Percentiles rank a stretch among this genome's conserved stretches.
These are phyloP conservation scores for Tolypocladium nubicola DNA, from an alignment of 2,329 filamentous ascomycete genomes.

Conservation along the genomic window DNA sequence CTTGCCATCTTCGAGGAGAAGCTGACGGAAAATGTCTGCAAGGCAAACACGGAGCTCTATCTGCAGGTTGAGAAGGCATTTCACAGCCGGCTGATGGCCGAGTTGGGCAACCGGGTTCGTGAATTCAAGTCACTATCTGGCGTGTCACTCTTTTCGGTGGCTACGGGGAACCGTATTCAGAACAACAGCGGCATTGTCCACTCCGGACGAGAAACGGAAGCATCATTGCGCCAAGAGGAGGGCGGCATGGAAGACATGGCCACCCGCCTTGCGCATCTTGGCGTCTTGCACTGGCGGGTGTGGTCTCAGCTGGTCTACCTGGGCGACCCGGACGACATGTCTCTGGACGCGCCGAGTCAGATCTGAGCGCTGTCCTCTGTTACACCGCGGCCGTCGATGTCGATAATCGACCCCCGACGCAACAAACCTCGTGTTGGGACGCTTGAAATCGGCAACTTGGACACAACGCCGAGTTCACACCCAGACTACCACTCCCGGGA, in stretches of 20 bases:
- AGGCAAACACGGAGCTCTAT: slow-evolving; percentile 32
- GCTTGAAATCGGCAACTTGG: no score
- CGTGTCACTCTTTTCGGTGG: slow-evolving; percentile 42
- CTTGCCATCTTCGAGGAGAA: slow-evolving; percentile 39
- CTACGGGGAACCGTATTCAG: slow-evolving; percentile 39
- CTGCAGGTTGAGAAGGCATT: slow-evolving; percentile 38
- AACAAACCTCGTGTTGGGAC: not conserved
- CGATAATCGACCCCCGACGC: not conserved
- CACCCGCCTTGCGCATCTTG: slow-evolving; percentile 70
- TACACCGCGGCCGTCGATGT: not conserved
- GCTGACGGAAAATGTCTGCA: slow-evolving; percentile 32
- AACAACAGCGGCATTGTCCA: slow-evolving; percentile 25
- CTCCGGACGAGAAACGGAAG: slow-evolving; percentile 19
- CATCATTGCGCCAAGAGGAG: slow-evolving; percentile 34
- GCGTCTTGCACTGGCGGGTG: slow-evolving; percentile 80
- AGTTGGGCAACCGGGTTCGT: slow-evolving; percentile 37
- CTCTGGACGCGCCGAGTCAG: slow-evolving; percentile 15
- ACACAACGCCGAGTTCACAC: not conserved
- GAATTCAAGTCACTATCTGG: slow-evolving; percentile 43
- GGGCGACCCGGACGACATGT: slow-evolving; percentile 26
- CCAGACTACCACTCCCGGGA: not conserved
- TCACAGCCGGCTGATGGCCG: slow-evolving; percentile 35
- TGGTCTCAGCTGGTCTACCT: slow-evolving; percentile 70
- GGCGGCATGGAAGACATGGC: slow-evolving; percentile 56
- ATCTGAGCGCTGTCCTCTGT: slow-evolving; percentile 6